phyloP scores from a whole-genome alignment of 768 basidiomycete genomes.

The Leccinum sublutescens region DNA sequence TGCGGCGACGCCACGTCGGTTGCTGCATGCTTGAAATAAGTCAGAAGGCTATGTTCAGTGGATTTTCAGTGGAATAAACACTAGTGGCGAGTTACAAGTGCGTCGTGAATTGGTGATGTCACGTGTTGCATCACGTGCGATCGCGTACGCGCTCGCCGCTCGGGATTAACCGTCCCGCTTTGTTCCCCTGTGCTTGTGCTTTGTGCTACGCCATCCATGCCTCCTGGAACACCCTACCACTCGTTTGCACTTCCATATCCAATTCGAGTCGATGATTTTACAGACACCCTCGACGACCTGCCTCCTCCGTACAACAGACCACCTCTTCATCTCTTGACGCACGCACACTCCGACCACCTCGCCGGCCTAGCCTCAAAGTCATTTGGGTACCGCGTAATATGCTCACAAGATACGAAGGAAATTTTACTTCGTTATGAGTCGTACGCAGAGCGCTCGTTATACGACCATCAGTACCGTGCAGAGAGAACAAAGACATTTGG shows the following conservation, averaged over 20 bases:
- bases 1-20: too few relatives aligned
- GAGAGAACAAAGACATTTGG: conserved; percentile 51
- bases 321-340: conserved; percentile 73
- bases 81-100: too few relatives aligned
- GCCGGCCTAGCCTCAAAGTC: conserved; percentile 71
- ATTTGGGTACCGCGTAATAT: conserved; percentile 71
- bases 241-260: conserved; percentile 75
- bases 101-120: background rate
- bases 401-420: conserved; percentile 80
- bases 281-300: conserved; percentile 37
- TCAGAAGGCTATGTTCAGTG: too few relatives aligned
- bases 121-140: background rate
- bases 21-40: too few relatives aligned
- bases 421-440: conserved; percentile 82
- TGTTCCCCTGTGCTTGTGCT: conserved; percentile 15
- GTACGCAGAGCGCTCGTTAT: conserved; percentile 59
- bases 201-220: conserved; percentile 44
- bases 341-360: conserved; percentile 90
- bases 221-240: conserved; percentile 71
- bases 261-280: conserved; percentile 88
- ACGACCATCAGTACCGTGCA: conserved; percentile 37
- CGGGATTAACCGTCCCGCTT: background rate
- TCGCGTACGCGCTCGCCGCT: background rate
- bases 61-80: too few relatives aligned
- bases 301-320: conserved; percentile 35